Evolutionary conservation across 192 early-diverging fungal genomes (phyloP).

Genomic region (Podila minutissima): DNA sequence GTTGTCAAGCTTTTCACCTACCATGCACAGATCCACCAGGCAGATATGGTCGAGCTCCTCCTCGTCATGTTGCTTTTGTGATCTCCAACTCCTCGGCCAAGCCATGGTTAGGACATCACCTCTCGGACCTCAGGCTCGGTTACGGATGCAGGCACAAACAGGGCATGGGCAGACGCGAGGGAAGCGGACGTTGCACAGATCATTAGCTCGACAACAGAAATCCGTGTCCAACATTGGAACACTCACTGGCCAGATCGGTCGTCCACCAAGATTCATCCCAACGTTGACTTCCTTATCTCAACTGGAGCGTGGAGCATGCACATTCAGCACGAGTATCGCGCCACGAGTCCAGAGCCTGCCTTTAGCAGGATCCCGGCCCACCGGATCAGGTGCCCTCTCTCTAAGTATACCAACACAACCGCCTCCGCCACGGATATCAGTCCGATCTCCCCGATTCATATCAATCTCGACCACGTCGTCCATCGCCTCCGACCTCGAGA

Average conservation of each 20-base stretch:
- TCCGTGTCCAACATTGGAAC: not conserved
- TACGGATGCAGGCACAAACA: not conserved
- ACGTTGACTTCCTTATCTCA: no score
- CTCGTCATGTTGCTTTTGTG: slow-evolving; percentile 39
- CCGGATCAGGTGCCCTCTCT: no score
- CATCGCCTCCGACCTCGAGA: slow-evolving; percentile 10
- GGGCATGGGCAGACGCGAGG: not conserved
- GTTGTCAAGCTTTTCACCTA: not conserved
- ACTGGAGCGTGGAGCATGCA: no score
- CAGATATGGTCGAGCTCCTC: slow-evolving; percentile 46
- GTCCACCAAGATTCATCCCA: not conserved
- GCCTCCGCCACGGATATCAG: not conserved
- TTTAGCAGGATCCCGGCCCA: no score
- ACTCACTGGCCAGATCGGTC: not conserved
- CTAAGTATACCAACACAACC: no score
- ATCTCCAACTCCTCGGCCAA: slow-evolving; percentile 21
- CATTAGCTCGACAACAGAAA: not conserved
- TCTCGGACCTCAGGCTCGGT: not conserved
- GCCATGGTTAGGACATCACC: not conserved
- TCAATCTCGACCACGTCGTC: slow-evolving; percentile 13
- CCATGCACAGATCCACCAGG: slow-evolving; percentile 47
- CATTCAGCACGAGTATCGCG: no score
- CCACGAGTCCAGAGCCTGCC: no score
- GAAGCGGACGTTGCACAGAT: not conserved
- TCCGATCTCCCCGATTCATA: not conserved